Base-by-base conservation (phyloP, 805 yeast species). In the Brettanomyces bruxellensis region DNA sequence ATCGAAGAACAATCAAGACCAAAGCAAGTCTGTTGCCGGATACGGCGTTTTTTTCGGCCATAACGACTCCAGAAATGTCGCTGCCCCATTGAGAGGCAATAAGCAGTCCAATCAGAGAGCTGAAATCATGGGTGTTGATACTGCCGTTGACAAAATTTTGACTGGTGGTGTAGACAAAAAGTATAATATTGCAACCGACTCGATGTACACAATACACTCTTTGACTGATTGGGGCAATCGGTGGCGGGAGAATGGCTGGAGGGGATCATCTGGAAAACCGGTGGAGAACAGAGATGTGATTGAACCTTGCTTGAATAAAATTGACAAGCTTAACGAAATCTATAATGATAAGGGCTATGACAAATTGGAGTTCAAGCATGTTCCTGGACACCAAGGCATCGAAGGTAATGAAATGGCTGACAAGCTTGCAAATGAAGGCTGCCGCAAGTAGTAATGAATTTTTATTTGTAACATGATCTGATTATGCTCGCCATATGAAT, bases 361-460 rank as follows among this genome's bases (percentile, higher is more conserved):
- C 1, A 46, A 61, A 0, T 65, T 86, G 25, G 58, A 63, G 4
- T 58, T 88, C 25, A 61, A 58, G 4, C 79, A 91, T 68, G 91
- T 87, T 4, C 69, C 66, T 47, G 96, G 91, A 0, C 96, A 90
- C 60, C 62, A 70, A 14, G 90, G 86, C 1, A 64, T 67, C 35
- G 60, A 56, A 11, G 96, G 96, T 0, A 90, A 89, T 57, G 88
- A 80, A 49, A 68, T 59, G 56, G 96, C 96, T 0, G 96, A 89
- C 58, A 57, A 57, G 43, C 66, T 89, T 42, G 96, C 96, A 3
- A 81, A 73, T 47, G 45, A 52, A n/a, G 93, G 86, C 8, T 82
- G 81, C 38, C 32, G 32, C 32, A 28, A 28, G 32, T 7, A 28
- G 32, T 28, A 9, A 18, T 18, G 18, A 18, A 18, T 18, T 18